These are phyloP conservation scores for Diutina rugosa DNA, from an alignment of 1,139 yeast species.

Conservation along the genomic window DNA sequence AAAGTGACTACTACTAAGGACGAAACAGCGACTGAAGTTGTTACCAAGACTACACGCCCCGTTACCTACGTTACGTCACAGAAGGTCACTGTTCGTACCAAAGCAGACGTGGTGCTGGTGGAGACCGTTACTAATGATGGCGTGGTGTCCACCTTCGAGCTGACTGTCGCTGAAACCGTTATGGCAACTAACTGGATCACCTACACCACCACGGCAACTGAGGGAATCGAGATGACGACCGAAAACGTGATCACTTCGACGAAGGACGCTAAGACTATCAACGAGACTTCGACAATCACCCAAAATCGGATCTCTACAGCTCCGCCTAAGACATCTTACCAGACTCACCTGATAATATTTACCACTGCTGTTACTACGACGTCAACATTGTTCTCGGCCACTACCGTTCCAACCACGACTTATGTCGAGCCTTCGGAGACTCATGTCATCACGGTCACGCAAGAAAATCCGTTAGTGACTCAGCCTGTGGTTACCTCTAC, in stretches of 20 bases:
- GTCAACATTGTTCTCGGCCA: constrained; percentile 11
- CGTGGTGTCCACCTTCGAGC: not conserved
- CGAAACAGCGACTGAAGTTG: not conserved
- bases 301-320: not conserved
- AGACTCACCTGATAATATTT: not conserved
- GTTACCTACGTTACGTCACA: not conserved
- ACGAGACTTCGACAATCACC: not conserved
- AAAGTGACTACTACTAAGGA: not conserved
- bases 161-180: not conserved
- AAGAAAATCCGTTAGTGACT: constrained; percentile 17
- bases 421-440: constrained; percentile 10
- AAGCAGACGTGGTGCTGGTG: not conserved
- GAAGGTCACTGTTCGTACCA: not conserved
- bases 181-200: not conserved
- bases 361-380: constrained; percentile 8
- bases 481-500: constrained; percentile 10
- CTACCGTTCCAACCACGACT: constrained; percentile 12
- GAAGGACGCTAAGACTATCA: not conserved
- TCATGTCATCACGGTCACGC: constrained; percentile 11
- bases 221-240: not conserved
- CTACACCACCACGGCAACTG: not conserved
- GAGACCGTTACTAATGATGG: not conserved
- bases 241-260: not conserved
- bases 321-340: not conserved
- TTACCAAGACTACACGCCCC: not conserved